Evolutionary conservation across 1,284 basidiomycete species (phyloP), one percentile per base, ranked within the genome.

Genomic region (Puccinia polysora): DNA sequence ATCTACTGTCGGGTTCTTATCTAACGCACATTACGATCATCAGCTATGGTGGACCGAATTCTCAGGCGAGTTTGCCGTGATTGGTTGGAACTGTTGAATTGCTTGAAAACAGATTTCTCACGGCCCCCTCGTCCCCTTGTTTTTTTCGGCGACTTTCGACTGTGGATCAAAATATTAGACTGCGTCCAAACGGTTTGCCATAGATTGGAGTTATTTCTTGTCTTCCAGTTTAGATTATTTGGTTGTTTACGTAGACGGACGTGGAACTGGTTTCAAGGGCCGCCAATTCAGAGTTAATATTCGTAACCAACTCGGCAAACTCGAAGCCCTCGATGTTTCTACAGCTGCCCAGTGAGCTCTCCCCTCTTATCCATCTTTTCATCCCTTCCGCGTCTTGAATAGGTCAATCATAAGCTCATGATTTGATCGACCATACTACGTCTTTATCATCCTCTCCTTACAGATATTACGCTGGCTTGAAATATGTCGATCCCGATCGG

Each of bases 231-330:
- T 91, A 52, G 86, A 91, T 75, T 97, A 95, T 80, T 84, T 98
- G 55, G 84, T 95, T 30, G 89, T 96, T 56, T 82, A 85, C 14
- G 88, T 97, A 50, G 95, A 97, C 79, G 92, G 91, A 0, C 85
- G 94, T n/a, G 94, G 94, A 0, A 97, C 95, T 0, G 95, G 95
- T 1, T 90, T 84, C 81, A 90, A 89, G 79, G 95, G 95, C 0
- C 84, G 92, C 36, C 81, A 82, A 73, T 81, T 96, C 79, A 83
- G 94, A 69, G 92, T 92, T 78, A 84, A 87, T 0, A 89, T 97
- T 5, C 88, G 89, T 76, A 86, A 88, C 65, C 86, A 94, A 77
- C 82, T 97, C 4, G 95, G 95, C 0, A 86, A 86, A 77, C 88
- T 85, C 80, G 95, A 97, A 81, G 88, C 89, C 7, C 81, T 82